These are phyloP conservation scores for Coemansia sp. DNA, from an alignment of 192 early-diverging fungal species.

Conservation along the genomic window DNA sequence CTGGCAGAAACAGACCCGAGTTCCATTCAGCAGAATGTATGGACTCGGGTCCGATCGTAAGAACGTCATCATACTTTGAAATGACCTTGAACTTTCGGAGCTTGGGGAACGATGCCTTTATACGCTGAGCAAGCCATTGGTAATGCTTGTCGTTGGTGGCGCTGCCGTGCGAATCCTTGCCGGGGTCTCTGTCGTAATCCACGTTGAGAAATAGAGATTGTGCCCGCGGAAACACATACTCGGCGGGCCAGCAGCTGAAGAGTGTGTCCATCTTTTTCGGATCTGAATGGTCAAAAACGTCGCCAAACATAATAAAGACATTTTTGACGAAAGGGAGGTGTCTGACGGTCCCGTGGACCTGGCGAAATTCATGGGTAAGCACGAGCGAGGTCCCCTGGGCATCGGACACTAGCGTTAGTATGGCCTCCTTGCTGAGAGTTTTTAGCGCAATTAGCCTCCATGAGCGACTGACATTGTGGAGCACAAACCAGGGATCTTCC, in stretches of 20 bases:
- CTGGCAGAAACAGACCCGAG: background rate
- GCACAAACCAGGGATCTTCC: too few relatives aligned
- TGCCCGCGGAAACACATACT: background rate
- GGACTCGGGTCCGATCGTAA: background rate
- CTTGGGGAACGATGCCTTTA: background rate
- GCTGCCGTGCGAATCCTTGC: background rate
- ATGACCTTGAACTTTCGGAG: background rate
- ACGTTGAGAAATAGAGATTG: background rate
- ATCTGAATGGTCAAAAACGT: background rate
- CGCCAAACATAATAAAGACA: background rate
- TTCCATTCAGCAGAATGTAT: background rate
- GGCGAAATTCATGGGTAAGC: background rate
- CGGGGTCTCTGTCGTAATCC: background rate
- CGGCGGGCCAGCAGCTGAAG: background rate
- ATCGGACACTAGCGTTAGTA: background rate
- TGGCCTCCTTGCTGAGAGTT: background rate
- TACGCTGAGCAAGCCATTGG: background rate
- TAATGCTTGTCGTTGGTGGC: background rate
- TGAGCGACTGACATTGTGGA: background rate
- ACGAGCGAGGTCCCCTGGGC: constrained; percentile 2
- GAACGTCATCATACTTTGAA: background rate
- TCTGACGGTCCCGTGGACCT: background rate
- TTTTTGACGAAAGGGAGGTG: background rate
- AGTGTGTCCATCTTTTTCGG: background rate
- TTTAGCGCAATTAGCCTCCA: background rate